Evolutionary conservation across 441 rosid species (phyloP).

Genomic region (Theobroma grandiflorum): DNA sequence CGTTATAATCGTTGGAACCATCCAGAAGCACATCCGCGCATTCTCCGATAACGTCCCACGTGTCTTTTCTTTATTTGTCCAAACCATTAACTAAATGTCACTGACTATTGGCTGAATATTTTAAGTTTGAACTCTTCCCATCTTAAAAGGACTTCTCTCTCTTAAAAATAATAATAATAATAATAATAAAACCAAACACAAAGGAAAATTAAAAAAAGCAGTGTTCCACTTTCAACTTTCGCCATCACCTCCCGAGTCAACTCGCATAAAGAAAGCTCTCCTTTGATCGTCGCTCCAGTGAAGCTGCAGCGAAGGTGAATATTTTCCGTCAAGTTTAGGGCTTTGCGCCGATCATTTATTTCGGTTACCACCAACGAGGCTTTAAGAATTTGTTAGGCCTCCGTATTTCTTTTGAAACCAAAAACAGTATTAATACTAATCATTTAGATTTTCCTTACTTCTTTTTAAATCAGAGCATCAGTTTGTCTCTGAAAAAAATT

Average conservation of each 20-base stretch:
- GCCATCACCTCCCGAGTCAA: not conserved
- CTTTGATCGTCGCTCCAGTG: constrained; percentile 5
- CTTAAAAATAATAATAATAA: too few relatives aligned
- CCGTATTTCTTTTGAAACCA: too few relatives aligned
- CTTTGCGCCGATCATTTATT: not conserved
- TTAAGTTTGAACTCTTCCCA: not conserved
- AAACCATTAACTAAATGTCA: not conserved
- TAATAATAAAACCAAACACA: not conserved
- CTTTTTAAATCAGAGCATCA: not conserved
- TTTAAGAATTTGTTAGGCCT: too few relatives aligned
- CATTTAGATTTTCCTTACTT: not conserved
- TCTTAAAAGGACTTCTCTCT: not conserved
- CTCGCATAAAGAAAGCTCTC: not conserved
- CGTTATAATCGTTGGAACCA: constrained; percentile 4
- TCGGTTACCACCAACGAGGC: not conserved
- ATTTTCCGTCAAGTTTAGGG: not conserved
- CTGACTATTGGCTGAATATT: not conserved
- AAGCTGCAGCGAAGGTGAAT: not conserved
- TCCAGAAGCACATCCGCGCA: not conserved
- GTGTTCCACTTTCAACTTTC: constrained; percentile 4
- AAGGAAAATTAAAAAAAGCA: not conserved
- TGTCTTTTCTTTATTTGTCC: not conserved
- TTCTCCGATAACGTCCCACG: not conserved
- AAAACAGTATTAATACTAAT: not conserved
- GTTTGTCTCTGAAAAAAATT: too few relatives aligned